These are phyloP conservation scores for Logfia minima DNA, from an alignment of 129 eudicot genomes.

Conservation along the genomic window DNA sequence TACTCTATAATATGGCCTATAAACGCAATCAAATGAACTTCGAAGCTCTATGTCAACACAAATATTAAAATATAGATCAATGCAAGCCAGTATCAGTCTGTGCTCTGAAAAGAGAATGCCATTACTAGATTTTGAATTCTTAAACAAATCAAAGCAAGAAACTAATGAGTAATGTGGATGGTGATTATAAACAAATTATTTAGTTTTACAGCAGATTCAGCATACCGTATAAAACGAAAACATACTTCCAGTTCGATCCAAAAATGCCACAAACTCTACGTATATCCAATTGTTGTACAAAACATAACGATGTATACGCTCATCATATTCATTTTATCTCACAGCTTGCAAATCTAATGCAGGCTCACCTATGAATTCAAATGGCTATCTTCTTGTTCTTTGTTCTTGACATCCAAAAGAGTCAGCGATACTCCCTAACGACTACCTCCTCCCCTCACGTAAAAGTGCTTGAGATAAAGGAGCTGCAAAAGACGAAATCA, in stretches of 20 bases:
- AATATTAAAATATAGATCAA: no score
- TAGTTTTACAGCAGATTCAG: neutral
- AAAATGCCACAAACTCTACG: neutral
- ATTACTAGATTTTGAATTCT: no score
- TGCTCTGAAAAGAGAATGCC: no score
- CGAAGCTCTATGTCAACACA: no score
- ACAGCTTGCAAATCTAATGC: neutral
- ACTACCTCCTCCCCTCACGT: slow-evolving; percentile 32
- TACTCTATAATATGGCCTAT: no score
- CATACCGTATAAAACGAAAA: neutral
- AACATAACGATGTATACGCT: neutral
- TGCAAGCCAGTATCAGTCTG: no score
- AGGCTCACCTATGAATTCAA: neutral
- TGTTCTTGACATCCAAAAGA: neutral
- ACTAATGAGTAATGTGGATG: neutral
- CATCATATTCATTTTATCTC: neutral
- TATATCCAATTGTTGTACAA: neutral
- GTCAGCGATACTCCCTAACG: neutral
- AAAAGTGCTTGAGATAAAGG: slow-evolving; percentile 36
- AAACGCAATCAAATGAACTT: no score
- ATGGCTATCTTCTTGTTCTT: neutral
- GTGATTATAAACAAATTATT: neutral
- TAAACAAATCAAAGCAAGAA: no score
- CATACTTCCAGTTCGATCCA: no score
- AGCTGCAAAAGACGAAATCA: slow-evolving; percentile 14